Evolutionary conservation across 2,329 filamentous ascomycete genomes (phyloP).

Genomic region (Monosporascus sp.): DNA sequence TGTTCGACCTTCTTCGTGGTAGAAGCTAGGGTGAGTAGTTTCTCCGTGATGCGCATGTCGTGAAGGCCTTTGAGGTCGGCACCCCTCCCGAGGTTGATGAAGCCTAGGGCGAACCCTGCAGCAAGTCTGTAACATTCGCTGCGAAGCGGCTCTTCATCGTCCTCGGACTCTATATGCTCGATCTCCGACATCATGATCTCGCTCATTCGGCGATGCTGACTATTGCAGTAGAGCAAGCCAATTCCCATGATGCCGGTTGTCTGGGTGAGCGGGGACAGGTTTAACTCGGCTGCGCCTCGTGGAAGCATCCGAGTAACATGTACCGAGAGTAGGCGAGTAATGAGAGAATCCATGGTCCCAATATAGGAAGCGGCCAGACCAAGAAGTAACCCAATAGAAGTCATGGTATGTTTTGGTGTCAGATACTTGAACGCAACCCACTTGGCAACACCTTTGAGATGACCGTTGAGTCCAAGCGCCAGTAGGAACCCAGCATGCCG

Average conservation of each 20-base stretch:
- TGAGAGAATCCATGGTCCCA: conserved; percentile 94
- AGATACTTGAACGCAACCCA: conserved; percentile 99
- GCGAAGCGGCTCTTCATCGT: conserved; percentile 78
- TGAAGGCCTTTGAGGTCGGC: conserved; percentile 82
- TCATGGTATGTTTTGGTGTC: conserved; percentile 99
- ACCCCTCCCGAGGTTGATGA: conserved; percentile 92
- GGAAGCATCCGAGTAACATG: conserved; percentile 95
- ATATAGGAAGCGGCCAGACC: conserved; percentile 90
- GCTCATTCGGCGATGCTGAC: conserved; percentile 96
- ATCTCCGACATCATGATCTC: conserved; percentile 99
- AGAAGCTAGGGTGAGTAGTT: conserved; percentile 78
- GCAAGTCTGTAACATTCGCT: conserved; percentile 96
- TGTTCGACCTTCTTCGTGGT: conserved; percentile 86
- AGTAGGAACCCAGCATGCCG: conserved; percentile 93
- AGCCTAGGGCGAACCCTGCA: conserved; percentile 85
- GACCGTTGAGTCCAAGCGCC: conserved; percentile 86
- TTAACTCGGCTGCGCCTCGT: conserved; percentile 85
- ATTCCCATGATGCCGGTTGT: conserved; percentile 97
- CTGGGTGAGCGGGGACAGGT: conserved; percentile 86
- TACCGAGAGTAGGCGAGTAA: conserved; percentile 87
- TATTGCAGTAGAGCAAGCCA: conserved; percentile 87
- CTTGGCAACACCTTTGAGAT: conserved; percentile 89
- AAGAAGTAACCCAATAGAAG: conserved; percentile 88
- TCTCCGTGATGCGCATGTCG: conserved; percentile 89
- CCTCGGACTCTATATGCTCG: conserved; percentile 72